These are phyloP conservation scores for Linum lewisii DNA, from an alignment of 345 rosid genomes.

Conservation along the genomic window DNA sequence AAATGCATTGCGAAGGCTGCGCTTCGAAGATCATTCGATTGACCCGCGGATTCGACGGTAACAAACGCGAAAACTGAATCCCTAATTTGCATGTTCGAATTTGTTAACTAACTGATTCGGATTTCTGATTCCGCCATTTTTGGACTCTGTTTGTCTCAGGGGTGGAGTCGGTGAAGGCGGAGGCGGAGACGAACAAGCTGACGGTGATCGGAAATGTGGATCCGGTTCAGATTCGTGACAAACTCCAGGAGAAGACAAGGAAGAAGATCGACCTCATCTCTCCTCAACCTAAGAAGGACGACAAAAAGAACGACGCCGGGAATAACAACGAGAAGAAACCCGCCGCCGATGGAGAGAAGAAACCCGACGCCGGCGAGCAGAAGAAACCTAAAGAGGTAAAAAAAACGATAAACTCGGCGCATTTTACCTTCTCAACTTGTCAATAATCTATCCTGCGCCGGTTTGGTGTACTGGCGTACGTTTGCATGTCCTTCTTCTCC, in stretches of 20 bases:
- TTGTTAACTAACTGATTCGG: neutral
- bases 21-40: conserved; percentile 42
- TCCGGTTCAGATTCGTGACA: conserved; percentile 41
- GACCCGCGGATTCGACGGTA: conserved; percentile 44
- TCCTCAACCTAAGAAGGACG: conserved; percentile 65
- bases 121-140: neutral
- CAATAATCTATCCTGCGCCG: neutral
- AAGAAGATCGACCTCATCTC: conserved; percentile 68
- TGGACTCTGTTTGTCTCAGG: conserved; percentile 35
- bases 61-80: neutral
- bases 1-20: conserved; percentile 86
- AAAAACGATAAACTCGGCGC: neutral
- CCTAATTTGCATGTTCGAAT: neutral
- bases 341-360: neutral
- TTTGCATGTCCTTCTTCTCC: no score
- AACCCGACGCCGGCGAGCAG: conserved; percentile 17
- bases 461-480: neutral
- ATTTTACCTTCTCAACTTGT: neutral
- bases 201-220: conserved; percentile 72
- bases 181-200: conserved; percentile 38
- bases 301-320: neutral
- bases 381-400: conserved; percentile 49
- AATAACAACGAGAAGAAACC: conserved; percentile 17
- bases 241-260: conserved; percentile 34
- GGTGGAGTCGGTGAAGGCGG: conserved; percentile 56